Evolutionary conservation across 257 asterid species (phyloP).

Genomic region (Rehmannia glutinosa): DNA sequence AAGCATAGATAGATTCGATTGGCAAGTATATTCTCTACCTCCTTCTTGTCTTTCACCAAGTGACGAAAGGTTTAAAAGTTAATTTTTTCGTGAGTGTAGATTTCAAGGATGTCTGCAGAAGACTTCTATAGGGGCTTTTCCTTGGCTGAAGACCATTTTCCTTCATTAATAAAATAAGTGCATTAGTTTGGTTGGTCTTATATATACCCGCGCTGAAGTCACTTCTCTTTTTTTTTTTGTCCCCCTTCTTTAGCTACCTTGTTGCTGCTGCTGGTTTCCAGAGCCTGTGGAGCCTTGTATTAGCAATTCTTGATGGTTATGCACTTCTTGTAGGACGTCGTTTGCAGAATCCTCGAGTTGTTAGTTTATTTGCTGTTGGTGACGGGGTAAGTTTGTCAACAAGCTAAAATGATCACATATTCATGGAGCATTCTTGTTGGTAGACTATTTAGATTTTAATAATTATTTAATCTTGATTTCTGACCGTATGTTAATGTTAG

Average conservation of each 20-base stretch:
- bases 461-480: slow-evolving; percentile 5
- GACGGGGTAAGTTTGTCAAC: slow-evolving; percentile 77
- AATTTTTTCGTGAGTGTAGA: neutral
- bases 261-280: slow-evolving; percentile 97
- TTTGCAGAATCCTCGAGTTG: slow-evolving; percentile 67
- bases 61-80: neutral
- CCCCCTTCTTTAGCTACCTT: slow-evolving; percentile 62
- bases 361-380: slow-evolving; percentile 85
- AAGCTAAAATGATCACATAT: slow-evolving; percentile 8
- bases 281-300: slow-evolving; percentile 91
- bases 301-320: slow-evolving; percentile 71
- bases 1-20: neutral
- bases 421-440: neutral
- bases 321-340: slow-evolving; percentile 91
- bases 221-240: neutral
- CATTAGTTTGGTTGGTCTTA: neutral
- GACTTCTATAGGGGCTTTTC: neutral
- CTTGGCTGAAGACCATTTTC: neutral
- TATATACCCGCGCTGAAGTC: slow-evolving; percentile 1
- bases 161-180: neutral
- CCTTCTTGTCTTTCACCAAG: neutral
- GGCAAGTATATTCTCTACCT: neutral
- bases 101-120: neutral
- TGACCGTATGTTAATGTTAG: neutral
- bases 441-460: neutral